These are phyloP conservation scores for Pyricularia sp. DNA, from an alignment of 2,329 filamentous ascomycete species.

Conservation along the genomic window DNA sequence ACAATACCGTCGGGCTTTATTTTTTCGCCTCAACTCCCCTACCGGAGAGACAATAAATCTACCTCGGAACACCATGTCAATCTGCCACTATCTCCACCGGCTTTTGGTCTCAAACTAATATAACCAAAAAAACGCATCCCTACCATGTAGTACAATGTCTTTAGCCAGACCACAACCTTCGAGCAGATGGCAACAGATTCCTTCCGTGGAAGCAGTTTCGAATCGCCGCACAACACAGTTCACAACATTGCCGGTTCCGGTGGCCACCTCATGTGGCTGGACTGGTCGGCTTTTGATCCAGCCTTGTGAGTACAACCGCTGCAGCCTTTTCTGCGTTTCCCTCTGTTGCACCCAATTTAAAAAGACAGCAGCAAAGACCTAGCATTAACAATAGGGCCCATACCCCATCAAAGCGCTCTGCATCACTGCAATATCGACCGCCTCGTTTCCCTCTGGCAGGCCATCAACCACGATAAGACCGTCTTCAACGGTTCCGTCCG, in stretches of 20 bases:
- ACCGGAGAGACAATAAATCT: neutral
- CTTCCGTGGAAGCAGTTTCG: conserved; percentile 28
- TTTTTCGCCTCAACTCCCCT: neutral
- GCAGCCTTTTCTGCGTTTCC: neutral
- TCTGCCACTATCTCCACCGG: neutral
- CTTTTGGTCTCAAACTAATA: neutral
- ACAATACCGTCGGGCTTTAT: neutral
- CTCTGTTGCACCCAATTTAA: neutral
- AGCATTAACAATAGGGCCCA: neutral
- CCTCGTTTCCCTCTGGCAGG: conserved; percentile 42
- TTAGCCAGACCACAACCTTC: conserved; percentile 26
- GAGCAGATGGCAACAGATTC: conserved; percentile 30
- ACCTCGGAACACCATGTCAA: neutral
- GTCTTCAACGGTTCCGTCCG: conserved; percentile 17
- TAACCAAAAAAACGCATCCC: neutral
- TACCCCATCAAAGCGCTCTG: conserved; percentile 27
- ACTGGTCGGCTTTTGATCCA: conserved; percentile 34
- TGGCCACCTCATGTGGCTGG: conserved; percentile 24
- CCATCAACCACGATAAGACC: conserved; percentile 24
- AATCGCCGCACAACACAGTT: conserved; percentile 32
- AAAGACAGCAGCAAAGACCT: neutral
- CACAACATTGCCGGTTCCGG: conserved; percentile 23
- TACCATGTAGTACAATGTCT: conserved; percentile 29
- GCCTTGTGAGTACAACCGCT: conserved; percentile 29
- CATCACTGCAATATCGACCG: conserved; percentile 52